Percentiles rank a stretch among this genome's conserved stretches.
phyloP scores from a whole-genome alignment of 495 filamentous ascomycete species.

The Tuber aestivum region DNA sequence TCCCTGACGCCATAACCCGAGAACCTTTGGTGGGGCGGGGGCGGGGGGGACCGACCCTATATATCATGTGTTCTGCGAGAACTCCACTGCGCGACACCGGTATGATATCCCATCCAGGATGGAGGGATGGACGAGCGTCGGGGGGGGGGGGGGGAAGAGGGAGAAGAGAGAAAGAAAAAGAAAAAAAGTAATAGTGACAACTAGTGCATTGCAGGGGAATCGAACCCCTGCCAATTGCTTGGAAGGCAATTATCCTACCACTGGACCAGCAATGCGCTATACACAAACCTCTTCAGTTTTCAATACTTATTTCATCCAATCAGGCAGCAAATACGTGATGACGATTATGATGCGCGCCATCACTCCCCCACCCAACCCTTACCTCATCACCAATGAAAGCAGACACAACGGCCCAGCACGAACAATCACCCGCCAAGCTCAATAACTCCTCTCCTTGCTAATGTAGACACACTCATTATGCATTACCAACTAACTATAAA shows the following conservation, averaged over 20 bases:
- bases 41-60: no score
- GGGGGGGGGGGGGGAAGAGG: no score
- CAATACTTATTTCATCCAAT: background rate
- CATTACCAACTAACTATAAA: conserved; percentile 4
- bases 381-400: background rate
- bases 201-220: conserved; percentile 17
- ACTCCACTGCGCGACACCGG: no score
- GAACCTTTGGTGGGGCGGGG: no score
- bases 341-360: no score
- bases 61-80: background rate
- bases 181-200: background rate
- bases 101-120: background rate
- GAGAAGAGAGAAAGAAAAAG: background rate
- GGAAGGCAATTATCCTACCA: conserved; percentile 30
- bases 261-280: conserved; percentile 19
- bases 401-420: background rate
- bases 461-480: background rate
- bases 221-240: conserved; percentile 27
- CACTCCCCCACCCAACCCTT: no score
- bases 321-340: no score
- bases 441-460: background rate
- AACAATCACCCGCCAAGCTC: background rate
- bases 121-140: background rate
- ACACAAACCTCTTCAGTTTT: background rate
- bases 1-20: no score